These are phyloP conservation scores for Leccinum pachyderme DNA, from an alignment of 1,284 basidiomycete species.

Conservation along the genomic window DNA sequence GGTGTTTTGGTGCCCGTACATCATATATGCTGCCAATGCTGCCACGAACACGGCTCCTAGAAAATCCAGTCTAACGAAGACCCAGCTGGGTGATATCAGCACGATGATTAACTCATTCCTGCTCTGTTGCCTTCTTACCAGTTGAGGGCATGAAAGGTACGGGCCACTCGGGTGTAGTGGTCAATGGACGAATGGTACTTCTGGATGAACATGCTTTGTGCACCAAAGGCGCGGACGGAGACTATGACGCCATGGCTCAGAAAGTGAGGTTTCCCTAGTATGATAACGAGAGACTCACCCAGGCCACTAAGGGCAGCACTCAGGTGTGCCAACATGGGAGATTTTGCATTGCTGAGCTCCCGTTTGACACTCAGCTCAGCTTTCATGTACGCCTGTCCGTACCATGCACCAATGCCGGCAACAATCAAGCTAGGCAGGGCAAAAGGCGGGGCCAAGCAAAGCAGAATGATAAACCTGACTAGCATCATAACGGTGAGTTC, in stretches of 20 bases:
- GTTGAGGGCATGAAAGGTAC: constrained; percentile 55
- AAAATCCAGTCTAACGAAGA: constrained; percentile 50
- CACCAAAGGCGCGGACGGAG: constrained; percentile 61
- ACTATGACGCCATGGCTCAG: constrained; percentile 34
- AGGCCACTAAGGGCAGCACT: constrained; percentile 50
- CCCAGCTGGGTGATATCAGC: constrained; percentile 40
- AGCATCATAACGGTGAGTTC: constrained; percentile 26
- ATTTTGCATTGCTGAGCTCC: constrained; percentile 43
- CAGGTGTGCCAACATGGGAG: constrained; percentile 44
- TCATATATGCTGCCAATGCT: constrained; percentile 48
- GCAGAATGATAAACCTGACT: constrained; percentile 40
- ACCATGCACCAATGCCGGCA: constrained; percentile 44
- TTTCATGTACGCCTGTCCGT: constrained; percentile 40
- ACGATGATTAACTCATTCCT: not conserved
- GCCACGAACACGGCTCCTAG: constrained; percentile 54
- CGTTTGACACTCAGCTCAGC: constrained; percentile 47
- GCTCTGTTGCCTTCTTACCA: constrained; percentile 28
- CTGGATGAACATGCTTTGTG: constrained; percentile 45
- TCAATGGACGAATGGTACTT: constrained; percentile 49
- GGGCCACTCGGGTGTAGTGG: constrained; percentile 44
- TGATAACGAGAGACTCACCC: constrained; percentile 36
- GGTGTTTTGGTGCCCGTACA: constrained; percentile 33
- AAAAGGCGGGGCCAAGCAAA: constrained; percentile 44
- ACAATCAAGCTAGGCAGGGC: constrained; percentile 35
- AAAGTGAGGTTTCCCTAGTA: not conserved